Base-by-base conservation (phyloP, 2,329 filamentous ascomycete species). In the Alternaria triticimaculans region DNA sequence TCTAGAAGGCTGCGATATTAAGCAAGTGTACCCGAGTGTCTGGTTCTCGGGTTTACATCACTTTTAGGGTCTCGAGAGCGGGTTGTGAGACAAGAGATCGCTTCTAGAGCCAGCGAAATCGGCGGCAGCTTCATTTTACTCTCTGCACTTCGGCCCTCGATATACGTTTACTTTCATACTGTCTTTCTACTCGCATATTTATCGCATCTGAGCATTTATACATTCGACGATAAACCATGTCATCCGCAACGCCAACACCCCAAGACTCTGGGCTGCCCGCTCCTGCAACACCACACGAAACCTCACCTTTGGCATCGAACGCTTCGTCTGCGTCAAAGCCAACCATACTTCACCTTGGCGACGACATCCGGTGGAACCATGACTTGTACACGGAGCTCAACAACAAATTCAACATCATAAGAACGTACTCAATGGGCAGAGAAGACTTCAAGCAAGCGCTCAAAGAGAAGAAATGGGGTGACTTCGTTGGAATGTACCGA, bases 401-500 rank as follows among this genome's bases (percentile, higher is more conserved):
- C 12, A 63, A 61, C 18, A 78, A 76, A 20, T 84, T 83, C 70
- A 69, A 74, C 21, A 76, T 83, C 57, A 73, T 79, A 46, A 70
- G 81, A 23, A 81, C 76, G 23, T 74, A 82, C 61, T 80, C 79
- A 1, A 79, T 79, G 68, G 65, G 68, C 4, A 71, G 82, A 8
- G 76, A 76, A 6, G 80, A 80, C 7, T 83, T 83, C 70, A 82
- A 78, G 45, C 41, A 68, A 8, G 81, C 80, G 3, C 57, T 84
- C 33, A 71, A 75, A 61, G 73, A 77, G 43, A 77, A 73, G 58
- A 74, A 64, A 58, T 84, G 81, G 72, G 82, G 82, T 3, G 75
- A 83, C 58, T 84, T 84, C 49, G 77, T 80, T 12, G 82, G 76
- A 51, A 84, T 82, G 50, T 87, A 88, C 67, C 81, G 87, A 3